Percentiles rank a stretch among this genome's conserved stretches.
Evolutionary conservation across 2,329 filamentous ascomycete species (phyloP).

Genomic region (Aspergillus costaricaensis): DNA sequence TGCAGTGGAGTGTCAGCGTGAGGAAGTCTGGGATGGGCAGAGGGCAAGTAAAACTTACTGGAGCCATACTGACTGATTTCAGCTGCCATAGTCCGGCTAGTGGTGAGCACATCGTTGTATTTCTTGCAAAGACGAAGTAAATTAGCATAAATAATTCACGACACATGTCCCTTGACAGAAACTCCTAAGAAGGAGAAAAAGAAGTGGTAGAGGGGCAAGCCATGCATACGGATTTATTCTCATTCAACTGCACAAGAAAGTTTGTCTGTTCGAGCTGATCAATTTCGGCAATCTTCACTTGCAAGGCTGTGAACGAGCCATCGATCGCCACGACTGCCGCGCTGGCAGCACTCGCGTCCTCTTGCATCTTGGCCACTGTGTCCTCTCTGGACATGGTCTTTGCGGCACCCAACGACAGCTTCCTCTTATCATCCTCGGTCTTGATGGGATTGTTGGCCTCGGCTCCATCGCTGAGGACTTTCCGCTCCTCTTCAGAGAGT

Average conservation of each 20-base stretch:
- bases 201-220: background rate
- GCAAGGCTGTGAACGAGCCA: background rate
- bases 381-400: background rate
- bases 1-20: background rate
- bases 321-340: background rate
- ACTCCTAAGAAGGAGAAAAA: background rate
- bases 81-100: no score
- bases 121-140: no score
- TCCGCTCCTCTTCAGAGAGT: background rate
- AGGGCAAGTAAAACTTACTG: no score
- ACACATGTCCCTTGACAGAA: no score
- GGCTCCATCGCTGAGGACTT: background rate
- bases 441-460: background rate
- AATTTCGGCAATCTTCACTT: slow-evolving; percentile 2
- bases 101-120: no score
- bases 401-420: no score
- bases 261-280: slow-evolving; percentile 1
- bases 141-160: no score
- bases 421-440: background rate
- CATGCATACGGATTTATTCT: background rate
- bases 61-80: no score
- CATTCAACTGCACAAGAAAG: background rate
- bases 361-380: no score
- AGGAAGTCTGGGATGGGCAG: background rate
- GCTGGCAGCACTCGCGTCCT: background rate